Base-by-base conservation (phyloP, 1,284 basidiomycete species). In the Cutaneotrichosporon dermatis region DNA sequence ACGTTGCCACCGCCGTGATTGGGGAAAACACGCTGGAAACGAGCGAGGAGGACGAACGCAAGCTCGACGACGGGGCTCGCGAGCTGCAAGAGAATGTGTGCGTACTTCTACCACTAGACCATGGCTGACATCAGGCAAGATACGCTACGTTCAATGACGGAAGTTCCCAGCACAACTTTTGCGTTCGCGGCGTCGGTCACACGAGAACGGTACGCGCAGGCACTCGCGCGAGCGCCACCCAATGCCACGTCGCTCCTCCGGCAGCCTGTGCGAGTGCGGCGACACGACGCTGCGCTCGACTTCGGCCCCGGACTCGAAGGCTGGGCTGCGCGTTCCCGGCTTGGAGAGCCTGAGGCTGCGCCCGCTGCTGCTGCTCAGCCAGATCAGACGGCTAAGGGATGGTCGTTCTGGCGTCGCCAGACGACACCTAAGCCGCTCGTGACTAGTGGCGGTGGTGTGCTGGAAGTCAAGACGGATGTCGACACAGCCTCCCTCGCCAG, bases 391-490 rank as follows among this genome's bases (percentile, higher is more conserved):
- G 33, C 62, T 58, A 57, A 60, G 59, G 16, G 68, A 25, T 79
- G 77, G 77, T 67, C 68, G 33, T 75, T 79, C 61, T 79, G 76
- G 76, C 67, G 68, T 49, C 69, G 71, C 49, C 16, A 57, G 13
- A 61, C 66, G 0, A 41, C 65, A 11, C 68, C 69, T 11, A 67
- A 70, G 51, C 70, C 71, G 16, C 67, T 77, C 8, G 67, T 68
- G 6, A 79, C 77, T 2, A 72, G 69, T 12, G 77, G 77, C 1
- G 77, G 77, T 10, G 76, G 73, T 5, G 57, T 76, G 6, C 61
- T 79, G 15, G 75, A 79, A 54, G 66, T 74, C 58, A 79, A 77
- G 61, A 58, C 65, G 41, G 61, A 54, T 34, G 39, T 51, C 5
- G 46, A 49, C 46, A 36, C 33, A 6, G 34, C 46, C 6, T 12